phyloP scores from a whole-genome alignment of 495 filamentous ascomycete genomes.

The Collariella sp. region DNA sequence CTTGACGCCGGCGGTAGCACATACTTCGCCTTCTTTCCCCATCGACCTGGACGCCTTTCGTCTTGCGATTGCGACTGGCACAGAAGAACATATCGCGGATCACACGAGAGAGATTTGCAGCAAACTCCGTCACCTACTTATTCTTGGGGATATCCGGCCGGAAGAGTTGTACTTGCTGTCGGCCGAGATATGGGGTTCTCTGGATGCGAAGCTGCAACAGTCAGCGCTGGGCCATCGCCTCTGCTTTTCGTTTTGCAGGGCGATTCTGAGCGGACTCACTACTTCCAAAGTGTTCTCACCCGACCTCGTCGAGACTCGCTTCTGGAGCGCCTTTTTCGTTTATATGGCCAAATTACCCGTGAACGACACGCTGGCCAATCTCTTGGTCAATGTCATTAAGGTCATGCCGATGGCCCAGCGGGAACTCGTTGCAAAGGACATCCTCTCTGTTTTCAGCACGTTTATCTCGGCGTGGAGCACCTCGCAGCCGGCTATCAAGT shows the following conservation, averaged over 20 bases:
- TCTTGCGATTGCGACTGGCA: neutral
- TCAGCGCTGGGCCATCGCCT: neutral
- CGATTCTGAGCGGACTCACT: slow-evolving; percentile 13
- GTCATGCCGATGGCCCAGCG: slow-evolving; percentile 2
- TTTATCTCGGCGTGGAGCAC: slow-evolving; percentile 12
- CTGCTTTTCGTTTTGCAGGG: slow-evolving; percentile 10
- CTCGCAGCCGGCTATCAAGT: neutral
- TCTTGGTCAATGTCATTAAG: slow-evolving; percentile 11
- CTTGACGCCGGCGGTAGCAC: neutral
- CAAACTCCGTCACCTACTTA: slow-evolving; percentile 11
- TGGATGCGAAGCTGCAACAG: slow-evolving; percentile 8
- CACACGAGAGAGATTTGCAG: slow-evolving; percentile 6
- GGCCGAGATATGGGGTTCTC: slow-evolving; percentile 7
- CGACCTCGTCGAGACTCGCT: neutral
- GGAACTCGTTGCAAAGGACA: neutral
- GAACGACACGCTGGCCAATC: slow-evolving; percentile 11
- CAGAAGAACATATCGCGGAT: neutral
- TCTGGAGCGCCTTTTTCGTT: slow-evolving; percentile 16
- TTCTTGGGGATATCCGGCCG: slow-evolving; percentile 7
- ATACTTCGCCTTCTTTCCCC: neutral
- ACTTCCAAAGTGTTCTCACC: slow-evolving; percentile 14
- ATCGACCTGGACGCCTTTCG: slow-evolving; percentile 7
- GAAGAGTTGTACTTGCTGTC: neutral
- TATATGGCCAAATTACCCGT: slow-evolving; percentile 10
- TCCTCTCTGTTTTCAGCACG: slow-evolving; percentile 13